These are phyloP conservation scores for Kwoniella shivajii DNA, from an alignment of 1,284 basidiomycete genomes.

Conservation along the genomic window DNA sequence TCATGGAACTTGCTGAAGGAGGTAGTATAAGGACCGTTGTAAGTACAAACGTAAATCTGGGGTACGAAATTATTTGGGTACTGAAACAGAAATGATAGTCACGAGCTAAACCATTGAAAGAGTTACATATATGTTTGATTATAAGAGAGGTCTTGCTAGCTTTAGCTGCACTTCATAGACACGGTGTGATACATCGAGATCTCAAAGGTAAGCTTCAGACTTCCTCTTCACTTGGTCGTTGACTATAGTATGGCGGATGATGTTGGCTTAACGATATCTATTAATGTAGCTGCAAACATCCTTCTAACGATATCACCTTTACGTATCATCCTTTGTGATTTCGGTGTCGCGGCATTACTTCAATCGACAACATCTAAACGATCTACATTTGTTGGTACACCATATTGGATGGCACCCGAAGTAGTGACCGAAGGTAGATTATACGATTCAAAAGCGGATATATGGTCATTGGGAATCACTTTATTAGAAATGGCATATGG, in stretches of 20 bases:
- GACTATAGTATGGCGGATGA: no score
- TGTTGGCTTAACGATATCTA: slow-evolving; percentile 8
- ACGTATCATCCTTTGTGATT: slow-evolving; percentile 92
- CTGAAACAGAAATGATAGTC: slow-evolving; percentile 55
- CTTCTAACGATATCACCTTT: slow-evolving; percentile 77
- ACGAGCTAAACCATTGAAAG: slow-evolving; percentile 79
- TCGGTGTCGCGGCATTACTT: slow-evolving; percentile 92
- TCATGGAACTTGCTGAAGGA: slow-evolving; percentile 96
- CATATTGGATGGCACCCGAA: slow-evolving; percentile 99
- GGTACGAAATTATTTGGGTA: slow-evolving; percentile 61
- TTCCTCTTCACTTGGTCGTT: neutral
- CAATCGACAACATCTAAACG: slow-evolving; percentile 84
- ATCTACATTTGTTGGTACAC: slow-evolving; percentile 92
- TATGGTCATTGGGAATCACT: slow-evolving; percentile 95
- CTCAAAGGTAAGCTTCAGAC: slow-evolving; percentile 66
- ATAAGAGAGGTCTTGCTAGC: slow-evolving; percentile 85
- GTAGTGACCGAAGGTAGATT: slow-evolving; percentile 83
- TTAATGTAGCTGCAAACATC: slow-evolving; percentile 78
- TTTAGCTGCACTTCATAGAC: slow-evolving; percentile 85
- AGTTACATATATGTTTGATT: slow-evolving; percentile 85
- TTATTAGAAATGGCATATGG: slow-evolving; percentile 84
- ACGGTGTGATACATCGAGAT: slow-evolving; percentile 93
- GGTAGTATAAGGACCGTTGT: slow-evolving; percentile 88
- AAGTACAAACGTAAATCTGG: slow-evolving; percentile 28
- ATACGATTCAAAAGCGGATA: slow-evolving; percentile 95